Evolutionary conservation across 108 stramenopile species (phyloP).

Genomic region (Nannochloropsis salina): DNA sequence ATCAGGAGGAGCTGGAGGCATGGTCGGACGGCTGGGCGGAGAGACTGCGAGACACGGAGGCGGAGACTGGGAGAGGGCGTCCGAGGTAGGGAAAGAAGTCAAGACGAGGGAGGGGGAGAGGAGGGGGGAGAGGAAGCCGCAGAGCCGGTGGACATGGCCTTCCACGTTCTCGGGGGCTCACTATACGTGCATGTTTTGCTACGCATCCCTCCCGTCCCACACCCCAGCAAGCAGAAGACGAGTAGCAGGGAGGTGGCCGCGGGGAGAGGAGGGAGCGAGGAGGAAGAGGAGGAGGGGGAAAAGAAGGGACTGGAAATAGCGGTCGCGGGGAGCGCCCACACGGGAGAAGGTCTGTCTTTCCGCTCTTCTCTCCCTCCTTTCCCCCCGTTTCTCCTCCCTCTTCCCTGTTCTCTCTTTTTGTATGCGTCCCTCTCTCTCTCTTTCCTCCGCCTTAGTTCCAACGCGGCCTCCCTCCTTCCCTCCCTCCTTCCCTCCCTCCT

Average conservation of each 20-base stretch:
- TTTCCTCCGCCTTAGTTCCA: neutral
- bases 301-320: neutral
- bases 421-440: neutral
- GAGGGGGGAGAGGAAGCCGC: neutral
- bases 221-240: no score
- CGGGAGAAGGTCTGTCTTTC: neutral
- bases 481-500: neutral
- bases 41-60: neutral
- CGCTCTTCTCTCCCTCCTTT: neutral
- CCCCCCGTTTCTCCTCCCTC: neutral
- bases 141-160: no score
- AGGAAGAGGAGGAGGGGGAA: neutral
- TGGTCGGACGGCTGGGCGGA: neutral
- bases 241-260: neutral
- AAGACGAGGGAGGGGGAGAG: neutral
- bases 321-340: neutral
- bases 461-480: no score
- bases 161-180: no score
- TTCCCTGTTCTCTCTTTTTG: neutral
- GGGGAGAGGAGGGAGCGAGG: neutral
- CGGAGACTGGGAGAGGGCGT: neutral
- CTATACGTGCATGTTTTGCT: no score
- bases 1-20: neutral
- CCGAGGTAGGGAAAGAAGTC: neutral
- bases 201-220: no score